A percentile compares a stretch with the other conserved stretches of the same genome.
Evolutionary conservation across 495 filamentous ascomycete genomes (phyloP).

Genomic region (Cercophora newfieldiana): DNA sequence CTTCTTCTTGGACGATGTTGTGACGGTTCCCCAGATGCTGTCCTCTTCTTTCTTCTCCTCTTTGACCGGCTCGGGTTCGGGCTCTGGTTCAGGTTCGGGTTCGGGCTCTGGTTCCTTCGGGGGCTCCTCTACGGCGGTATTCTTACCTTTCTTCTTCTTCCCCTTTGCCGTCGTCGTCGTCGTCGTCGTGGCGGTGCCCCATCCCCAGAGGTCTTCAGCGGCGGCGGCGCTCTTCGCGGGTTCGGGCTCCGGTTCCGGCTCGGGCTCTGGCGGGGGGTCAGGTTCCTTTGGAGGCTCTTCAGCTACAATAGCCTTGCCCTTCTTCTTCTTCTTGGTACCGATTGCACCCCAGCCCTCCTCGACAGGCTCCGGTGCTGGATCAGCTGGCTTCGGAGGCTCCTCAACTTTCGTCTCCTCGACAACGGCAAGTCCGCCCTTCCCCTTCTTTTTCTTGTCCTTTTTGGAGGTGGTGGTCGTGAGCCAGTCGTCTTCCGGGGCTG

Average conservation of each 20-base stretch:
- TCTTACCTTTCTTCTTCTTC: conserved; percentile 22
- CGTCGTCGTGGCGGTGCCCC: conserved; percentile 10
- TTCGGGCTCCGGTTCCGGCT: conserved; percentile 16
- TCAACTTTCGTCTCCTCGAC: conserved; percentile 20
- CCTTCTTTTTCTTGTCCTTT: conserved; percentile 40
- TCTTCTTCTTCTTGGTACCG: conserved; percentile 25
- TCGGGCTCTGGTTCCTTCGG: conserved; percentile 16
- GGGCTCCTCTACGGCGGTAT: background rate
- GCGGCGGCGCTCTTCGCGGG: background rate
- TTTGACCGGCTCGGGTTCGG: conserved; percentile 12
- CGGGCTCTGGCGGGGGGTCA: conserved; percentile 16
- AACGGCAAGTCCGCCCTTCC: conserved; percentile 17
- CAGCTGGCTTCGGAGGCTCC: conserved; percentile 14
- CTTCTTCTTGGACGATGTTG: conserved; percentile 27
- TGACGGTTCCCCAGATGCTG: conserved; percentile 23
- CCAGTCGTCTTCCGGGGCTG: conserved; percentile 39
- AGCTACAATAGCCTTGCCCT: conserved; percentile 4
- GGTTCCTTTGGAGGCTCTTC: conserved; percentile 17
- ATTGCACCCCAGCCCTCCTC: conserved; percentile 23
- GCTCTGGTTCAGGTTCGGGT: conserved; percentile 17
- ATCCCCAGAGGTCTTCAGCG: conserved; percentile 19
- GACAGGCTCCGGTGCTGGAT: conserved; percentile 6
- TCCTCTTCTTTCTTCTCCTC: conserved; percentile 21
- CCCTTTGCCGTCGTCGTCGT: conserved; percentile 21
- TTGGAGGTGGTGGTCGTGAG: conserved; percentile 32